Conservation (phyloP, 1,284 basidiomycete species). For the Pseudomicrostroma phylloplanum region DNA sequence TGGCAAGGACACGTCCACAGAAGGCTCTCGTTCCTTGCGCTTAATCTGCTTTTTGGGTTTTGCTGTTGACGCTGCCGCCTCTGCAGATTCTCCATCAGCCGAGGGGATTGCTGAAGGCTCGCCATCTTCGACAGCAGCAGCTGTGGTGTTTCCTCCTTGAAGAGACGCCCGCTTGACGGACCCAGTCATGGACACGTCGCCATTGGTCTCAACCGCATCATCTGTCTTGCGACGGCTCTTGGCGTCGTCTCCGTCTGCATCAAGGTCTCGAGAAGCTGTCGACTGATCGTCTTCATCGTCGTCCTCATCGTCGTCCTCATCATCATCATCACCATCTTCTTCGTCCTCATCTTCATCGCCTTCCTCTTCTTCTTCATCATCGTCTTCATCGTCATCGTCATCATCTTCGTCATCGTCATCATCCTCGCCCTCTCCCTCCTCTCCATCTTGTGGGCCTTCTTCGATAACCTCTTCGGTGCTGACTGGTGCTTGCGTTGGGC, state of each 20-base stretch:
- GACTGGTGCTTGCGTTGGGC: neutral
- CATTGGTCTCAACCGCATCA: neutral
- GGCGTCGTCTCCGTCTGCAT: neutral
- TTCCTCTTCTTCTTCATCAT: constrained; percentile 25
- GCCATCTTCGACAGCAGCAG: neutral
- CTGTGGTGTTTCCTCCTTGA: neutral
- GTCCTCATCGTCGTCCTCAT: constrained; percentile 13
- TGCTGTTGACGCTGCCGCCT: neutral
- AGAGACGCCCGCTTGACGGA: neutral
- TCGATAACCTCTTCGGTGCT: neutral
- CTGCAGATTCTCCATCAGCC: neutral
- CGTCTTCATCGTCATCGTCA: constrained; percentile 25
- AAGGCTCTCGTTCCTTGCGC: constrained; percentile 1
- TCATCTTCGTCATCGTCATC: constrained; percentile 31
- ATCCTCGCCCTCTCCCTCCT: constrained; percentile 23
- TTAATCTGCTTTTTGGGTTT: constrained; percentile 2
- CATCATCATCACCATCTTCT: constrained; percentile 14
- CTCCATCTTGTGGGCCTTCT: constrained; percentile 16
- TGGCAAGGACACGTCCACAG: constrained; percentile 5
- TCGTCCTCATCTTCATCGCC: constrained; percentile 21
- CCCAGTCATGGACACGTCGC: neutral
- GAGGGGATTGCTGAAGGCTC: neutral
- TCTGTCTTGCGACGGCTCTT: neutral
- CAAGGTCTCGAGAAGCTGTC: neutral
- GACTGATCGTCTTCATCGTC: constrained; percentile 16